A percentile compares a stretch with the other conserved stretches of the same genome.
Evolutionary conservation across 129 eudicot species (phyloP).

Genomic region (Apium graveolens): DNA sequence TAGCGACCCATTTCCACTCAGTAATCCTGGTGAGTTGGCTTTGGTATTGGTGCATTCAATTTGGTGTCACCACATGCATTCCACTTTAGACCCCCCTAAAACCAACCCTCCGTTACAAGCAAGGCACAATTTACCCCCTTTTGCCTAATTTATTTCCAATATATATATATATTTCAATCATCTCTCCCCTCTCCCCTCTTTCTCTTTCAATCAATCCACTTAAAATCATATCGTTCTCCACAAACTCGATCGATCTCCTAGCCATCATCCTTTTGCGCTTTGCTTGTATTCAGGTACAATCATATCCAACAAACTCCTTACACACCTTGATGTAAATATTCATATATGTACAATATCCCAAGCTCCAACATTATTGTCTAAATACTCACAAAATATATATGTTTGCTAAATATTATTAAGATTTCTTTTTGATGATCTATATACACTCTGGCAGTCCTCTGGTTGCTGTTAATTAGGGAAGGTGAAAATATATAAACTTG

Average conservation of each 20-base stretch:
- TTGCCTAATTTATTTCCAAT: neutral
- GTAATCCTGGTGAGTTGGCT: slow-evolving; percentile 33
- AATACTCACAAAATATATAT: neutral
- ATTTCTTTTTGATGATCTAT: too few relatives aligned
- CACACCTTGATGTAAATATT: neutral
- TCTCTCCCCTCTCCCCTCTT: neutral
- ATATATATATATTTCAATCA: slow-evolving; percentile 1
- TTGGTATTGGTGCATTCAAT: slow-evolving; percentile 63
- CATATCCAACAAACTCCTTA: neutral
- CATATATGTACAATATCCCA: too few relatives aligned
- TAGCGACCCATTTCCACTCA: slow-evolving; percentile 2
- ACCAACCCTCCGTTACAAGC: slow-evolving; percentile 78
- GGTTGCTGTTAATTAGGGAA: neutral
- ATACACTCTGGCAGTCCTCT: too few relatives aligned
- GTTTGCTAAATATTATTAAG: too few relatives aligned
- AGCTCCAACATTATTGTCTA: neutral
- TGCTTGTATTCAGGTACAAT: neutral
- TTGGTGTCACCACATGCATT: slow-evolving; percentile 89
- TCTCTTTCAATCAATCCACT: slow-evolving; percentile 16
- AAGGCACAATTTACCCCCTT: slow-evolving; percentile 47
- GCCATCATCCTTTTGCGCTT: neutral
- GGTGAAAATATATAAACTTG: neutral
- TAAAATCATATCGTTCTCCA: slow-evolving; percentile 4
- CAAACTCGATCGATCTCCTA: neutral
- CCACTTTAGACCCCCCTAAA: slow-evolving; percentile 80